Conservation (phyloP, 2,329 filamentous ascomycete species). For the Colletotrichum siamense region DNA sequence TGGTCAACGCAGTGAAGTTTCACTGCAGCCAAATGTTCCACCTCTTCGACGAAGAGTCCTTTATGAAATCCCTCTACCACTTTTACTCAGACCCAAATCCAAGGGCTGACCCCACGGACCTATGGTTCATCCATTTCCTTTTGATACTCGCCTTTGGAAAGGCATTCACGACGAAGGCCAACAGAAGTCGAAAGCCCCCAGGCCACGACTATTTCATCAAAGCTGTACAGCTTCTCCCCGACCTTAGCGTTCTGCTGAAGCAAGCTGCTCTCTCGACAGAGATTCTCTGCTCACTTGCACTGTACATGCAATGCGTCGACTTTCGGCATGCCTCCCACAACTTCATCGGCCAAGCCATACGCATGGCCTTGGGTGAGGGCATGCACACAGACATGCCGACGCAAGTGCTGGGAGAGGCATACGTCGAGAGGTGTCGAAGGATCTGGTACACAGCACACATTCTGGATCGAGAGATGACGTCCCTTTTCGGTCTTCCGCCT, state of each 20-base stretch:
- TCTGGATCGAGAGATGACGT: constrained; percentile 58
- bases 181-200: constrained; percentile 41
- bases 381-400: constrained; percentile 58
- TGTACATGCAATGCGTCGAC: constrained; percentile 59
- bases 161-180: constrained; percentile 49
- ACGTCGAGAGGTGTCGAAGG: constrained; percentile 51
- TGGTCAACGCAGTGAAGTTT: constrained; percentile 63
- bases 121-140: constrained; percentile 61
- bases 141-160: constrained; percentile 62
- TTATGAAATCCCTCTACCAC: constrained; percentile 42
- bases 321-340: constrained; percentile 50
- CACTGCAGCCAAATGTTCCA: constrained; percentile 60
- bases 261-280: constrained; percentile 53
- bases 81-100: constrained; percentile 30
- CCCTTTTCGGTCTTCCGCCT: constrained; percentile 56
- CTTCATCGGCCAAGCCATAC: constrained; percentile 56
- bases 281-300: constrained; percentile 54
- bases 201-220: constrained; percentile 52
- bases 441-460: constrained; percentile 62
- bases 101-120: constrained; percentile 22
- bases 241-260: constrained; percentile 41
- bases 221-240: constrained; percentile 48
- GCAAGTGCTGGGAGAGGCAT: constrained; percentile 40
- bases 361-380: constrained; percentile 53
- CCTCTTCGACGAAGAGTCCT: constrained; percentile 57